phyloP scores from a whole-genome alignment of 2,329 filamentous ascomycete species.

The Fusarium azukiicola region DNA sequence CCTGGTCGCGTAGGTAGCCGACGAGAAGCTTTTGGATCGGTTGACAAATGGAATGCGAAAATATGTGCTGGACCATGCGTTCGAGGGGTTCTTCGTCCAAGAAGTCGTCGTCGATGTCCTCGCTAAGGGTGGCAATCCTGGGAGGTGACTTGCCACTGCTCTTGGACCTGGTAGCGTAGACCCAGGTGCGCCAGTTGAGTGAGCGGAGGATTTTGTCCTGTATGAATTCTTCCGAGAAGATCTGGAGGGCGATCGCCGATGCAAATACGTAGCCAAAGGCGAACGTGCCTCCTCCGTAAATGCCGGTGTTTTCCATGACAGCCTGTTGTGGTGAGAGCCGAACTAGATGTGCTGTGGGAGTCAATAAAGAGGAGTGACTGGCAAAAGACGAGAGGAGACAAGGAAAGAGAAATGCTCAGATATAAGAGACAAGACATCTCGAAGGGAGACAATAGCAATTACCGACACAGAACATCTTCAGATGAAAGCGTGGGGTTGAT shows the following conservation, averaged over 20 bases:
- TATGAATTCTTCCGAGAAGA: not conserved
- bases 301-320: conserved; percentile 7
- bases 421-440: not conserved
- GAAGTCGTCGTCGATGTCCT: conserved; percentile 13
- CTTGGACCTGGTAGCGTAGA: not conserved
- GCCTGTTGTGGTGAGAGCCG: not conserved
- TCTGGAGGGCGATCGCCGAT: conserved; percentile 14
- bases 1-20: conserved; percentile 40
- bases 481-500: conserved; percentile 33
- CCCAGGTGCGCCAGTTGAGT: conserved; percentile 2
- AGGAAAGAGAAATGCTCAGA: not conserved
- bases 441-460: not conserved
- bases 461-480: not conserved
- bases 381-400: not conserved
- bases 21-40: conserved; percentile 37
- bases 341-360: not conserved
- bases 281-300: not conserved
- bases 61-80: conserved; percentile 23
- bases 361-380: not conserved
- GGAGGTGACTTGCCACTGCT: not conserved
- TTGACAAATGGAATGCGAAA: conserved; percentile 45
- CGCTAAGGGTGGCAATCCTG: not conserved
- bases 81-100: conserved; percentile 40
- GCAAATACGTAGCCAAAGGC: not conserved
- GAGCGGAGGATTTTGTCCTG: not conserved